These are phyloP conservation scores for Kluyveromyces marxianus DNA, from an alignment of 1,139 yeast genomes.

Conservation along the genomic window DNA sequence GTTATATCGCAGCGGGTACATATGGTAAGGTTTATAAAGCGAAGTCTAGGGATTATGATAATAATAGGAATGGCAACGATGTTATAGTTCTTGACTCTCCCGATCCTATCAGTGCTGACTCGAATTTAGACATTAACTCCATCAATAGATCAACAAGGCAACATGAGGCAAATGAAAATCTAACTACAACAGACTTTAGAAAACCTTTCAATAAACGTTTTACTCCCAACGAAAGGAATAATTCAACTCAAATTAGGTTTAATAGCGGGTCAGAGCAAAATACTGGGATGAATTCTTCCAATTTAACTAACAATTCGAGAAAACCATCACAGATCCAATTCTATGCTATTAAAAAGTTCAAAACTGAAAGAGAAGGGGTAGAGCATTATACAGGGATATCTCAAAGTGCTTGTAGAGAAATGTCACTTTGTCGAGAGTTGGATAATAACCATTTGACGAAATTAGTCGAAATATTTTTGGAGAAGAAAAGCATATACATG, in stretches of 20 bases:
- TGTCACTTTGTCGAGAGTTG: slow-evolving; percentile 89
- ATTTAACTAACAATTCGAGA: slow-evolving; percentile 8
- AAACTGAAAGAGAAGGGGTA: slow-evolving; percentile 83
- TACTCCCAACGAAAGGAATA: background rate
- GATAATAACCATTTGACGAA: slow-evolving; percentile 72
- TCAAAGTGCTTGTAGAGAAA: slow-evolving; percentile 92
- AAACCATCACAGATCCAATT: slow-evolving; percentile 20
- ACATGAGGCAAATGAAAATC: slow-evolving; percentile 5
- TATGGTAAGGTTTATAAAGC: slow-evolving; percentile 97
- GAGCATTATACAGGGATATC: slow-evolving; percentile 95
- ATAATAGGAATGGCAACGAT: slow-evolving; percentile 11
- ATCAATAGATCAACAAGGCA: slow-evolving; percentile 9
- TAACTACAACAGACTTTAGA: background rate
- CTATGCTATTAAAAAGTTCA: slow-evolving; percentile 91
- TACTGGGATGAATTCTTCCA: slow-evolving; percentile 1
- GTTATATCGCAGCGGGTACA: slow-evolving; percentile 98
- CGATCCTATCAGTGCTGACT: slow-evolving; percentile 6
- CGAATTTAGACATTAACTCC: slow-evolving; percentile 6
- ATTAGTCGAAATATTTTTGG: slow-evolving; percentile 78
- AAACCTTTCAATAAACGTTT: slow-evolving; percentile 2
- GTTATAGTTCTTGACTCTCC: slow-evolving; percentile 6
- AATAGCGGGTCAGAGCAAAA: slow-evolving; percentile 1
- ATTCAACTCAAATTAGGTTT: slow-evolving; percentile 1
- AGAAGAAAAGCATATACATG: slow-evolving; percentile 87
- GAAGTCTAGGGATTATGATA: slow-evolving; percentile 37